Conservation (phyloP, 2,329 filamentous ascomycete species). For the Cladosporium austrohemisphaericum region DNA sequence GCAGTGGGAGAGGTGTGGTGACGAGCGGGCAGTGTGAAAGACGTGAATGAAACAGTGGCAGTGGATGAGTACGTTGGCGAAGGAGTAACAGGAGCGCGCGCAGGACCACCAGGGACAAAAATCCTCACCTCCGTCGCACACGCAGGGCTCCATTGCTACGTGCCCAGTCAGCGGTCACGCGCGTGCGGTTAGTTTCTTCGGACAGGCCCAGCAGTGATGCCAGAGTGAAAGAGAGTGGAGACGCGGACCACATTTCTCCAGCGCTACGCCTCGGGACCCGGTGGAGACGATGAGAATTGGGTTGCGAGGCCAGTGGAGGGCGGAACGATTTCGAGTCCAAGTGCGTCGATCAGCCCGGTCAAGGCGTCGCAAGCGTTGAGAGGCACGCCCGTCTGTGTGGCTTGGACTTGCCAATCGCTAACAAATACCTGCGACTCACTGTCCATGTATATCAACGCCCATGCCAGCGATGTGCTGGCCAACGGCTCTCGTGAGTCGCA, state of each 20-base stretch:
- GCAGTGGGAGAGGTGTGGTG: slow-evolving; percentile 1
- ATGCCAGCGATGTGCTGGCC: too few species aligned
- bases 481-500: too few species aligned
- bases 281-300: slow-evolving; percentile 10
- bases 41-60: background rate
- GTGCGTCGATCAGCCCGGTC: slow-evolving; percentile 11
- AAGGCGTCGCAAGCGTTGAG: slow-evolving; percentile 15
- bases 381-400: slow-evolving; percentile 2
- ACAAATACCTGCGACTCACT: too few species aligned
- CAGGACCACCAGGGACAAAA: slow-evolving; percentile 10
- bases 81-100: background rate
- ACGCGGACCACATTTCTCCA: slow-evolving; percentile 15
- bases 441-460: too few species aligned
- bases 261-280: slow-evolving; percentile 13
- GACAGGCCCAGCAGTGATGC: slow-evolving; percentile 15
- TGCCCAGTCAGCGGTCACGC: slow-evolving; percentile 16
- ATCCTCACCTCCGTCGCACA: slow-evolving; percentile 7
- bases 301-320: slow-evolving; percentile 15
- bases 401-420: too few species aligned
- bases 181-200: slow-evolving; percentile 15
- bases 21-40: background rate
- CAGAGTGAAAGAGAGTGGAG: slow-evolving; percentile 14
- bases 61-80: background rate
- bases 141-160: slow-evolving; percentile 8
- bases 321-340: slow-evolving; percentile 7